Percentiles rank a stretch among this genome's conserved stretches.
Conservation (phyloP, 2,329 filamentous ascomycete genomes). For the Uncinocarpus reesii region DNA sequence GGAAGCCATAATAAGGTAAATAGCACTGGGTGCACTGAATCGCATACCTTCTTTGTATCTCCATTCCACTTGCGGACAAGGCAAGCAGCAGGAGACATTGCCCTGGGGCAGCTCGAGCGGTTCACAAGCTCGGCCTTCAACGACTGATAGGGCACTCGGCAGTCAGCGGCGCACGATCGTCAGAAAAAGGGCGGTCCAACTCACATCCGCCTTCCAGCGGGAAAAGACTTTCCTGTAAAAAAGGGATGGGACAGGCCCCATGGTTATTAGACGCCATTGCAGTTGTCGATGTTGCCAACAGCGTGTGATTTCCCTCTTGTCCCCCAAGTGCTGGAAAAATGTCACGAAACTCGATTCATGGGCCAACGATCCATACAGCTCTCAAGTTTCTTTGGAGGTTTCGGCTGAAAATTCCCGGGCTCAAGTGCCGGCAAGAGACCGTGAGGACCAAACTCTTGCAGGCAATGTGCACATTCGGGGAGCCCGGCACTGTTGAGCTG, state of each 20-base stretch:
- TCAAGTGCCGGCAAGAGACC: no score
- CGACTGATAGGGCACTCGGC: conserved; percentile 35
- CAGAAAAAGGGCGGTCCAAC: conserved; percentile 34
- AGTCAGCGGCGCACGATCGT: conserved; percentile 29
- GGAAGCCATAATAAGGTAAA: conserved; percentile 7
- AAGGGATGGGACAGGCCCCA: conserved; percentile 57
- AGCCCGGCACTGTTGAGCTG: no score
- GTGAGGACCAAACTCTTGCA: no score
- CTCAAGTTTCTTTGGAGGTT: no score
- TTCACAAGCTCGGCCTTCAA: conserved; percentile 53
- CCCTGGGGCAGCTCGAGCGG: conserved; percentile 32
- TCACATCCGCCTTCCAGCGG: conserved; percentile 54
- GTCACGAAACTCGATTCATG: conserved; percentile 5
- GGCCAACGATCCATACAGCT: no score
- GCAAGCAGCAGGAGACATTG: conserved; percentile 65
- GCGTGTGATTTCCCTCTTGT: conserved; percentile 2
- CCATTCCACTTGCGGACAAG: conserved; percentile 80
- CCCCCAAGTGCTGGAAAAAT: neutral
- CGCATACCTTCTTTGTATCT: conserved; percentile 48
- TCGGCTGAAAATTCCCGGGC: no score
- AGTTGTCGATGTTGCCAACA: neutral
- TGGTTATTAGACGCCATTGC: conserved; percentile 5
- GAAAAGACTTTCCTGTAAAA: conserved; percentile 55
- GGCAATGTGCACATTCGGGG: no score
- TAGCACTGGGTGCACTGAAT: neutral